Base-by-base conservation (phyloP, 2,329 filamentous ascomycete genomes). In the Apiospora arundinis region DNA sequence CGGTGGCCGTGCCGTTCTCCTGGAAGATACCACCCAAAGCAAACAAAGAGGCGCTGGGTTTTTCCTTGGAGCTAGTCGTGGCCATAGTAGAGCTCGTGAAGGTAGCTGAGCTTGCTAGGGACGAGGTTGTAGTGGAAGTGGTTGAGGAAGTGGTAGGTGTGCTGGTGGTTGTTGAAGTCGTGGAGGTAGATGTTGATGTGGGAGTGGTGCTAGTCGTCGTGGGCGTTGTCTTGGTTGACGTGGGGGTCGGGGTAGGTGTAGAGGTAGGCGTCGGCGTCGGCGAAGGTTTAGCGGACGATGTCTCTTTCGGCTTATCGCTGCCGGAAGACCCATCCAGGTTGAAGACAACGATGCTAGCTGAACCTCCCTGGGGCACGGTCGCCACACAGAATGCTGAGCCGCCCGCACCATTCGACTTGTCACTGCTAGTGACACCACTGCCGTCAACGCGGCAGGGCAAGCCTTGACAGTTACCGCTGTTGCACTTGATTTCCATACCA, bases 311-410 rank as follows among this genome's bases (percentile, higher is more conserved):
- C 11, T 56, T 69, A 18, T 69, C 60, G 12, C 76, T 74, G 21
- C 79, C 78, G 28, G 81, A 78, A 1, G 80, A 77, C 1, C 84
- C 85, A 72, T 87, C 84, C 18, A 83, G 77, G 75, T 81, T 84
- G 76, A 83, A 89, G 49, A 93, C 88, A 37, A 93, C 88, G 74
- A 95, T 89, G 76, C 89, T 90, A 60, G 92, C 93, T 70, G 86
- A 89, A 67, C 82, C 81, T 37, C 93, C 93, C 75, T 88, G 88
- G 60, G 90, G 85, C 21, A 94, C 90, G 18, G 93, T 95, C 16
- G 93, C 93, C 67, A 95, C 92, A 76, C 93, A 95, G 81, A 94
- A 95, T 56, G 85, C 83, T 23, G 90, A 88, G 75, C 88, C 90
- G 42, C 92, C 92, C 21, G 92, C 93, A 68, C 93, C 92, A 21